These are phyloP conservation scores for Candida railenensis DNA, from an alignment of 805 yeast genomes.

Conservation along the genomic window DNA sequence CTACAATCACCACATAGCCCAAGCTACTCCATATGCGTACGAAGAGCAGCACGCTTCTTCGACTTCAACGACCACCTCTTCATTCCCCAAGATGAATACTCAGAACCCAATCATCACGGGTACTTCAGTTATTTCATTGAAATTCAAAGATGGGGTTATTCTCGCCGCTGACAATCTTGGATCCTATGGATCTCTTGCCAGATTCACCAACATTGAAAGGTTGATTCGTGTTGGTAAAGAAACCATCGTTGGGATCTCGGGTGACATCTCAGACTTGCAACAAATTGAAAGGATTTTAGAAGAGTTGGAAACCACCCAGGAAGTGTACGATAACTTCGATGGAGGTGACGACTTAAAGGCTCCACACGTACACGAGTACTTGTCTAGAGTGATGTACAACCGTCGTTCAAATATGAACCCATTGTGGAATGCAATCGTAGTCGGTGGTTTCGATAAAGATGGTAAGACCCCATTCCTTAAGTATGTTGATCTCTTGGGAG, in stretches of 20 bases:
- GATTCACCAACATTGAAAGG: slow-evolving; percentile 84
- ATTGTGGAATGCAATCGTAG: slow-evolving; percentile 89
- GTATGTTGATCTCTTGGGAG: slow-evolving; percentile 90
- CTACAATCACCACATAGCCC: slow-evolving; percentile 73
- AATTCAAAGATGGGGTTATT: slow-evolving; percentile 85
- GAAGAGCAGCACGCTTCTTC: slow-evolving; percentile 10
- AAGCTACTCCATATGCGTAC: slow-evolving; percentile 41
- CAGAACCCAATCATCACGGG: slow-evolving; percentile 96
- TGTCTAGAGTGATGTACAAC: slow-evolving; percentile 78
- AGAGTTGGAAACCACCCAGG: slow-evolving; percentile 69
- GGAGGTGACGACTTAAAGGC: slow-evolving; percentile 64
- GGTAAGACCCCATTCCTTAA: slow-evolving; percentile 64
- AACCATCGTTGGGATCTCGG: slow-evolving; percentile 90
- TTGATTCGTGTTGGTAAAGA: slow-evolving; percentile 78
- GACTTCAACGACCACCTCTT: slow-evolving; percentile 4
- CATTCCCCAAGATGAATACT: slow-evolving; percentile 77
- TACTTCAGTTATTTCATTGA: slow-evolving; percentile 89
- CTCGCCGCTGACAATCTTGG: slow-evolving; percentile 94
- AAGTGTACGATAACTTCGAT: slow-evolving; percentile 69
- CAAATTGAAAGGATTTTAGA: slow-evolving; percentile 72
- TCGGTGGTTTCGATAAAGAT: slow-evolving; percentile 81
- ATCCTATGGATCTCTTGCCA: slow-evolving; percentile 88
- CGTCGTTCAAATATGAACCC: slow-evolving; percentile 95
- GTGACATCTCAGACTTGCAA: slow-evolving; percentile 94
- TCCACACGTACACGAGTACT: slow-evolving; percentile 83